A percentile compares a stretch with the other conserved stretches of the same genome.
phyloP scores from a whole-genome alignment of 2,329 filamentous ascomycete species.

The Tolypocladium pustulatum region DNA sequence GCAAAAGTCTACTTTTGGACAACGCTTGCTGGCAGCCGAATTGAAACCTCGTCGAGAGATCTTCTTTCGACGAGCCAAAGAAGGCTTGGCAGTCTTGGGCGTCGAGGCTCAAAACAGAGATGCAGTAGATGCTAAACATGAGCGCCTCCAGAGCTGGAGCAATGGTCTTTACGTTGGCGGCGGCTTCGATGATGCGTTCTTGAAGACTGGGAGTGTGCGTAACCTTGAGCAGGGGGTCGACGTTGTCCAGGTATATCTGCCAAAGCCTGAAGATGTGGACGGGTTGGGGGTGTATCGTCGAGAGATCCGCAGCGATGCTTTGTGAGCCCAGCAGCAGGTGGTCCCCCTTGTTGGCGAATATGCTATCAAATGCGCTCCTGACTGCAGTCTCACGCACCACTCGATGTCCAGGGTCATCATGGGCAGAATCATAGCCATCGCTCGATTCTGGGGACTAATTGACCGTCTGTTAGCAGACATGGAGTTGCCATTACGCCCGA shows the following conservation, averaged over 20 bases:
- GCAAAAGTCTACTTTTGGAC: constrained; percentile 37
- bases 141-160: constrained; percentile 37
- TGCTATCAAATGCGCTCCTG: constrained; percentile 33
- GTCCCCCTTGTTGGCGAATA: constrained; percentile 29
- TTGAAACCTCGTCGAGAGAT: constrained; percentile 32
- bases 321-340: constrained; percentile 42
- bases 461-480: background rate
- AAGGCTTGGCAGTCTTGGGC: constrained; percentile 29
- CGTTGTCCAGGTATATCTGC: constrained; percentile 48
- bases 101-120: constrained; percentile 29
- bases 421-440: background rate
- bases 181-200: constrained; percentile 37
- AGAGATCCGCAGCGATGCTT: constrained; percentile 29
- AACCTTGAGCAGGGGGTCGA: constrained; percentile 49
- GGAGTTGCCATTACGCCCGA: background rate
- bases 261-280: constrained; percentile 39
- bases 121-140: constrained; percentile 42
- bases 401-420: background rate
- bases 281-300: constrained; percentile 36
- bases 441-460: background rate
- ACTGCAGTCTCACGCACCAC: constrained; percentile 12
- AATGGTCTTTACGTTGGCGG: constrained; percentile 27
- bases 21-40: constrained; percentile 43
- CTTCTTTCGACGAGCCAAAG: constrained; percentile 28
- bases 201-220: constrained; percentile 47